phyloP scores from a whole-genome alignment of 176 grass and related monocot species.

The Oryza meridionalis region DNA sequence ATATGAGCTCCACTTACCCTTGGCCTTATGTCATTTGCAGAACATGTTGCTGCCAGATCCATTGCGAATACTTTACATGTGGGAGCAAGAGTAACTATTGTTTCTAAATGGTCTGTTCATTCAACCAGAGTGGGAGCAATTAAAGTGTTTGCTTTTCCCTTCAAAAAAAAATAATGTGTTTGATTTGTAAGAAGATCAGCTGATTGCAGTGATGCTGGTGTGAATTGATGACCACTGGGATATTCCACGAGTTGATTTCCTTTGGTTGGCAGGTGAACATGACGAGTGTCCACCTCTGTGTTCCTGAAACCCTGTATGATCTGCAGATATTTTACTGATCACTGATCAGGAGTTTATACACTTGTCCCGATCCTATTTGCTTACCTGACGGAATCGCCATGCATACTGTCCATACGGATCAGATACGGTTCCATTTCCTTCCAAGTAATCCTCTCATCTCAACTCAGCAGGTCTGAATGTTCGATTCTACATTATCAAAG shows the following conservation, averaged over 20 bases:
- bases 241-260: constrained; percentile 8
- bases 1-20: too few species aligned
- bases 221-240: neutral
- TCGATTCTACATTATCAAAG: neutral
- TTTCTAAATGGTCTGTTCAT: too few species aligned
- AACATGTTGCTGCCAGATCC: too few species aligned
- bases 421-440: too few species aligned
- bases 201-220: neutral
- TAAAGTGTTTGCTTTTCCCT: too few species aligned
- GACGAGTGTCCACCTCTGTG: neutral
- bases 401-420: neutral
- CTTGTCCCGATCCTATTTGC: neutral
- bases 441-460: neutral
- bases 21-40: too few species aligned
- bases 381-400: neutral
- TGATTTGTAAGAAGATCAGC: too few species aligned
- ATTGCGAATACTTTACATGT: too few species aligned
- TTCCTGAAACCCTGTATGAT: neutral
- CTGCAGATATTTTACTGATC: neutral
- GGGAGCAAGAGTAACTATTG: too few species aligned
- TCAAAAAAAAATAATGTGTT: too few species aligned
- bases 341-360: neutral
- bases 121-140: too few species aligned
- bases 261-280: neutral
- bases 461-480: neutral